Base-by-base conservation (phyloP, 345 rosid species). In the Gossypium arboreum region DNA sequence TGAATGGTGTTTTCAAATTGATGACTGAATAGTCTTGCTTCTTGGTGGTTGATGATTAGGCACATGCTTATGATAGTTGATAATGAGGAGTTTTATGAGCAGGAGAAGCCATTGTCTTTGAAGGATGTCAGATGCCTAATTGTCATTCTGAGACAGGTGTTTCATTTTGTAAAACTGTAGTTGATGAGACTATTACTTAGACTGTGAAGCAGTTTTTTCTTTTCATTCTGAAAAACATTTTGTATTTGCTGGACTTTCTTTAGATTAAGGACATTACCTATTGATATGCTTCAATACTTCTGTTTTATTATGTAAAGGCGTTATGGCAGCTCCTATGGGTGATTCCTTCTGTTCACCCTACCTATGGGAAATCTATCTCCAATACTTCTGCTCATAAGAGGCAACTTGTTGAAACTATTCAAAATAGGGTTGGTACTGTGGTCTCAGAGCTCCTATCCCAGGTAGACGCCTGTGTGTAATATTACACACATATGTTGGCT, bases 51-150 rank as follows among this genome's bases (percentile, higher is more conserved):
- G 72, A 78, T 77, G 72, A 78, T 77, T 88, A 96, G 99, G 97
- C 97, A 91, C 84, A 90, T 96, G 99, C 99, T 96, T 80, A 93
- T 73, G 86, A 86, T 93, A 78, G 94, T 90, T 65, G 98, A 93
- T 78, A 96, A 92, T 77, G 99, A 93, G 81, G 99, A 93, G 85
- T 96, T 96, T 76, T 96, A 96, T 75, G 98, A 96, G 80, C 89
- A 88, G 81, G 97, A 91, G 86, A 96, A 89, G 82, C 98, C 97
- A 70, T 80, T 96, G 65, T 85, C 94, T 8, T 81, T 96, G 80
- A 85, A 85, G 80, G 99, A 96, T 85, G 85, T 88, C 58, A 83
- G 90, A 79, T 83, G 83, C 83, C 85, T 93, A 59, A 81, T 96
- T 82, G 76, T 92, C 66, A 91, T 96, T 71, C 79, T 96, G 84